Evolutionary conservation across 805 yeast species (phyloP).

Genomic region (Candida lessepsii): DNA sequence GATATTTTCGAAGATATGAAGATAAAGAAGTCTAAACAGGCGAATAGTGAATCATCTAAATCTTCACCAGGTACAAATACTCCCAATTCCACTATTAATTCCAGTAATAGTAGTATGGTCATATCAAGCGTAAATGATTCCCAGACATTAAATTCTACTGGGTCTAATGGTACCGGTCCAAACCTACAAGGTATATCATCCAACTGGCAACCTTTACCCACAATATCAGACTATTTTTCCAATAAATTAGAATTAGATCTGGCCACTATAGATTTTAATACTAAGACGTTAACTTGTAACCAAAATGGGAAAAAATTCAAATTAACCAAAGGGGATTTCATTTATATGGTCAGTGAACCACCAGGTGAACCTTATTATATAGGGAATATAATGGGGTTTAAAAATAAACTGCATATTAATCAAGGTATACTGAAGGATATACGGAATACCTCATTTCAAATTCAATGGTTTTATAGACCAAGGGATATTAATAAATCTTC

Average conservation of each 20-base stretch:
- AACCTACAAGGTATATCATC: constrained; percentile 19
- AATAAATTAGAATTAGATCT: constrained; percentile 38
- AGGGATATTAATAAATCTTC: constrained; percentile 71
- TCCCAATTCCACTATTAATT: not conserved
- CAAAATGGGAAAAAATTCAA: constrained; percentile 17
- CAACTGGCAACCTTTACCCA: constrained; percentile 52
- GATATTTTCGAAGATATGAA: constrained; percentile 23
- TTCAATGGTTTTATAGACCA: constrained; percentile 92
- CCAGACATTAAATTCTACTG: not conserved
- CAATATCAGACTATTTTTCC: constrained; percentile 40
- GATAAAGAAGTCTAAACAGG: constrained; percentile 4
- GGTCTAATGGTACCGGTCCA: not conserved
- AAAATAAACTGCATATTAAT: constrained; percentile 14
- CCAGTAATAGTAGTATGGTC: not conserved
- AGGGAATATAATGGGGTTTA: constrained; percentile 78
- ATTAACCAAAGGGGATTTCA: constrained; percentile 58
- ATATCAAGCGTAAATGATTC: too few species aligned
- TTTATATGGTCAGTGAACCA: constrained; percentile 86
- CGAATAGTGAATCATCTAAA: not conserved
- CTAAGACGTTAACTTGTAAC: constrained; percentile 34
- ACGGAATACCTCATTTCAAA: constrained; percentile 55
- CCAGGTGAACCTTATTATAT: constrained; percentile 93
- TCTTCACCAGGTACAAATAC: not conserved
- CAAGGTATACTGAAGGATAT: constrained; percentile 32
- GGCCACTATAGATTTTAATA: constrained; percentile 39